Evolutionary conservation across 345 rosid genomes (phyloP).

Genomic region (Physaria fendleri): DNA sequence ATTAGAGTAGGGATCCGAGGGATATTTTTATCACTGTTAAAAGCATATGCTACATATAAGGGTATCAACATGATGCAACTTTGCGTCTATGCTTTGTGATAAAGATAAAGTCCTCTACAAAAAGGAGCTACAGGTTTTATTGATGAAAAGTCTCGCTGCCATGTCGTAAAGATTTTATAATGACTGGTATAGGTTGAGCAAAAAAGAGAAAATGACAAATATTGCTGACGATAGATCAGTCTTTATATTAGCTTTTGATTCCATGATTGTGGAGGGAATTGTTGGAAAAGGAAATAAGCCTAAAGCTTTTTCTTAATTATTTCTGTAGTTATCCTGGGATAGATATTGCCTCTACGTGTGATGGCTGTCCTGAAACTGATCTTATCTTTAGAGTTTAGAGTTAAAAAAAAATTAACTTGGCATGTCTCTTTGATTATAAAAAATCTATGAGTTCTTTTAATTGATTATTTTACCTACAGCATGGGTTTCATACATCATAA

Average conservation of each 20-base stretch:
- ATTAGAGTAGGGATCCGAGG: neutral
- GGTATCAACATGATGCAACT: constrained; percentile 14
- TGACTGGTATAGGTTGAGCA: constrained; percentile 5
- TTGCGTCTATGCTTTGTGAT: constrained; percentile 22
- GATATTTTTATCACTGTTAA: constrained; percentile 15
- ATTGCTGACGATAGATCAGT: constrained; percentile 6
- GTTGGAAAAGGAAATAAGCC: constrained; percentile 24
- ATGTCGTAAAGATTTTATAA: constrained; percentile 16
- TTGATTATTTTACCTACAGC: constrained; percentile 6
- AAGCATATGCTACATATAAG: constrained; percentile 20
- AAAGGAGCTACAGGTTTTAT: neutral
- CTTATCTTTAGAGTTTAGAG: constrained; percentile 4
- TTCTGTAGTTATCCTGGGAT: constrained; percentile 17
- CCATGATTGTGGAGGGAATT: constrained; percentile 30
- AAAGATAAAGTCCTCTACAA: constrained; percentile 20
- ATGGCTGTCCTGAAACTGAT: constrained; percentile 5
- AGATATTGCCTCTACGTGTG: constrained; percentile 14
- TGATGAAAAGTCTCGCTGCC: constrained; percentile 16
- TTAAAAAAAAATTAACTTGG: constrained; percentile 1
- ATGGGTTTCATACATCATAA: constrained; percentile 22
- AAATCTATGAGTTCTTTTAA: neutral
- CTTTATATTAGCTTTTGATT: constrained; percentile 15
- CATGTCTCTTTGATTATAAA: neutral
- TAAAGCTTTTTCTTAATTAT: constrained; percentile 18
- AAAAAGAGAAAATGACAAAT: neutral